Base-by-base conservation (phyloP, 2,329 filamentous ascomycete genomes). In the Pseudogymnoascus verrucosus region DNA sequence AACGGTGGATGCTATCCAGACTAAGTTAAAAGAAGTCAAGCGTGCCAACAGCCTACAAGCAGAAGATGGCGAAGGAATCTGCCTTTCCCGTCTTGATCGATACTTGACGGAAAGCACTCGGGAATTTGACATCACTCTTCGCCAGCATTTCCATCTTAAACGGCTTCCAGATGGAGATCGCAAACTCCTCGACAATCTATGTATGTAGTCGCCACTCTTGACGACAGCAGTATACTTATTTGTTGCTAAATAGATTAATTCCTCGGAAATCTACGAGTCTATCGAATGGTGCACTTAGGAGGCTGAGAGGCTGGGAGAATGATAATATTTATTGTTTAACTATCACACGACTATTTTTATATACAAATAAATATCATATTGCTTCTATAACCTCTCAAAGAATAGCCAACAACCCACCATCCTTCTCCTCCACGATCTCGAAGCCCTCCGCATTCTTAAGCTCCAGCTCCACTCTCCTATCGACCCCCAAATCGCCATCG, bases 341-440 rank as follows among this genome's bases (percentile, higher is more conserved):
- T 37, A n/a, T n/a, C 36, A 21, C 11, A 39, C 14, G 14, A 39
- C 37, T 14, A 39, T 39, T 16, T 16, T 39, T 16, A 21, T n/a
- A 39, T 39, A 39, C 8, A 39, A 10, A 19, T 19, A 19, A 19
- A 42, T 42, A 7, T 19, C 7, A 42, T 42, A 42, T 42, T 42
- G 7, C 16, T 19, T 6, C 6, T 7, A 3, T 42, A 42, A 16
- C 39, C 16, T 42, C 39, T 19, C 16, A 21, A 21, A 21, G 21
- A 21, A 21, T 21, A 21, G 21, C 21, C 21, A 72, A 71, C 51
- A 74, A 66, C 1, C 72, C 72, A 16, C 69, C 82, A 60, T 77
- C 78, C 73, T 84, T 87, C n/a, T 90, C 96, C 75, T 93, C 91
- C 11, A 97, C 89, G 61, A 92, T 88, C 72, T 84, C 84, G 73